These are phyloP conservation scores for Colletotrichum spaethianum DNA, from an alignment of 2,329 filamentous ascomycete species.

Conservation along the genomic window DNA sequence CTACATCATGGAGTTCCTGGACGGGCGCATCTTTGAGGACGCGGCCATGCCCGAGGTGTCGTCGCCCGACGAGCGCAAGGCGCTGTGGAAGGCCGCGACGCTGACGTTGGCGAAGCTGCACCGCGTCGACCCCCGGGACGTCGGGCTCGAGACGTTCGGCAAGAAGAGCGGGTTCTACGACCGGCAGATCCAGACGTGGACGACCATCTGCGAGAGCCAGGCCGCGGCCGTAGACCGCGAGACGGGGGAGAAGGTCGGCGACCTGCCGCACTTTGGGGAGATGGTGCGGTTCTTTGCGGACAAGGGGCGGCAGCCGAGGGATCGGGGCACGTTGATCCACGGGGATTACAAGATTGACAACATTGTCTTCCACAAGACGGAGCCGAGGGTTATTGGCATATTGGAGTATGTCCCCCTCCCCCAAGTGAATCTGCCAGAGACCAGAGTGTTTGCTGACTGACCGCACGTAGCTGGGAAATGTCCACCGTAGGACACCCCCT, in stretches of 20 bases:
- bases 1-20: conserved; percentile 97
- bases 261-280: conserved; percentile 86
- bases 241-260: conserved; percentile 81
- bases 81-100: conserved; percentile 90
- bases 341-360: conserved; percentile 98
- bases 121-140: conserved; percentile 74
- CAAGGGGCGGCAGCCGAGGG: conserved; percentile 77
- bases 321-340: conserved; percentile 86
- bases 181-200: conserved; percentile 88
- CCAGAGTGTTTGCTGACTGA: not conserved
- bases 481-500: conserved; percentile 96
- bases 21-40: conserved; percentile 94
- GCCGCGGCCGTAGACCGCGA: conserved; percentile 82
- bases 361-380: conserved; percentile 89
- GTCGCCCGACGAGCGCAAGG: conserved; percentile 76
- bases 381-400: conserved; percentile 90
- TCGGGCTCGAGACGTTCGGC: conserved; percentile 82
- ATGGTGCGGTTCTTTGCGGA: conserved; percentile 85
- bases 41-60: conserved; percentile 80
- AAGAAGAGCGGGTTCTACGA: conserved; percentile 83
- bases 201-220: conserved; percentile 83
- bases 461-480: conserved; percentile 88
- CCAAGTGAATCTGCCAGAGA: too few species aligned
- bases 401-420: conserved; percentile 74
- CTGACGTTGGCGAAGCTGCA: conserved; percentile 90